phyloP scores from a whole-genome alignment of 148 eudicot species.

The Camellia granthamiana region DNA sequence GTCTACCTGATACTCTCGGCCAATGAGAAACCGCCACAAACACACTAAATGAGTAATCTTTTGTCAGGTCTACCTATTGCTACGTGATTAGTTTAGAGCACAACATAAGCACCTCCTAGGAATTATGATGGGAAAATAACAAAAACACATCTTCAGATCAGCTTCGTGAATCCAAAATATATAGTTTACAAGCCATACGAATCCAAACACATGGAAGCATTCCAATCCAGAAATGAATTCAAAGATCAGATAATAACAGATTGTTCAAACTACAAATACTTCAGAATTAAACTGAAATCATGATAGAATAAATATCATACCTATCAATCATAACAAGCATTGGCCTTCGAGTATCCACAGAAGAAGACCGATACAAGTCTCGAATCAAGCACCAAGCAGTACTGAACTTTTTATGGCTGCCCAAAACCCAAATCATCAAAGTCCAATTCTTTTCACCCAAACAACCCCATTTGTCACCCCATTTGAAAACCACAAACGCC shows the following conservation, averaged over 20 bases:
- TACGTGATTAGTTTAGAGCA: too few relatives aligned
- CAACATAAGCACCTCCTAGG: background rate
- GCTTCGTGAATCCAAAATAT: background rate
- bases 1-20: too few relatives aligned
- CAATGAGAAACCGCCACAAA: too few relatives aligned
- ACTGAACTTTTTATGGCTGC: constrained; percentile 58
- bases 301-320: constrained; percentile 22
- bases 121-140: background rate
- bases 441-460: constrained; percentile 40
- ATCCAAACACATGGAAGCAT: background rate
- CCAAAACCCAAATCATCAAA: constrained; percentile 87
- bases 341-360: constrained; percentile 50
- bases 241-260: background rate
- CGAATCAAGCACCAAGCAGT: constrained; percentile 79
- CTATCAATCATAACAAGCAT: constrained; percentile 83
- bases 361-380: constrained; percentile 45
- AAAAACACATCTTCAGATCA: background rate
- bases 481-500: constrained; percentile 62
- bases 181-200: background rate
- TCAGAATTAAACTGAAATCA: background rate
- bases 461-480: constrained; percentile 55
- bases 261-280: background rate
- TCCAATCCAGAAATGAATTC: background rate
- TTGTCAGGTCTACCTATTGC: too few relatives aligned
- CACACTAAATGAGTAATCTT: too few relatives aligned